These are phyloP conservation scores for Goniomonas avonlea DNA, from an alignment of 78 protist species.

Conservation along the genomic window DNA sequence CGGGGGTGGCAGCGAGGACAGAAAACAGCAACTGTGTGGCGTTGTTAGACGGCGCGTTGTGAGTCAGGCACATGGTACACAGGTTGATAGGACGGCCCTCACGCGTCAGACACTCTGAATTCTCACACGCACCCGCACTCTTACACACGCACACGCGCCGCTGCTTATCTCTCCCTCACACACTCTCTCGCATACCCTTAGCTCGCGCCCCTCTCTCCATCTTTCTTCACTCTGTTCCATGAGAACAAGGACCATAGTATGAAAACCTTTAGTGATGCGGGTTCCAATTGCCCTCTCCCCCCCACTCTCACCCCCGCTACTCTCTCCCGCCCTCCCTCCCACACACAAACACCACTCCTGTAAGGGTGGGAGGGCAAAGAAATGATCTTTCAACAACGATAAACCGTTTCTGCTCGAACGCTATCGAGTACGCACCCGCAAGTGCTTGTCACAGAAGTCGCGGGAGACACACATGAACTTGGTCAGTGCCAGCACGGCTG, in stretches of 20 bases:
- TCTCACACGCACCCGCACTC: neutral
- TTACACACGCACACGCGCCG: neutral
- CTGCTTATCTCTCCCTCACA: too few relatives aligned
- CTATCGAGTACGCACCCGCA: neutral
- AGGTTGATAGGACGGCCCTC: neutral
- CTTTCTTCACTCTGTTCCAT: too few relatives aligned
- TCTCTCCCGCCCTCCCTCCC: too few relatives aligned
- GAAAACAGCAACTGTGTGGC: slow-evolving; percentile 16
- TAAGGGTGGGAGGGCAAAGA: too few relatives aligned
- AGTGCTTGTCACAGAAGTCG: slow-evolving; percentile 1
- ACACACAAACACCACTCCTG: too few relatives aligned
- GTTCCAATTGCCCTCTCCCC: too few relatives aligned
- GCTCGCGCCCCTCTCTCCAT: too few relatives aligned
- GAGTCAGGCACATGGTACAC: neutral
- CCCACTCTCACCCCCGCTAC: too few relatives aligned
- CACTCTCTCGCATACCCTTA: too few relatives aligned
- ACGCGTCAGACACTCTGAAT: neutral
- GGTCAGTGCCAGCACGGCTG: slow-evolving; percentile 60
- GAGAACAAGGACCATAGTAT: too few relatives aligned
- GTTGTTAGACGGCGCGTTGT: neutral
- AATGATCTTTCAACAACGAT: too few relatives aligned
- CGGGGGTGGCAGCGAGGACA: slow-evolving; percentile 2
- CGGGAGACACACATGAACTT: slow-evolving; percentile 56
- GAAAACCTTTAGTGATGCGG: too few relatives aligned
- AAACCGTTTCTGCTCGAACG: neutral